Evolutionary conservation across 495 filamentous ascomycete species (phyloP), one percentile per base, ranked within the genome.

Genomic region (Hypoxylon fuscum): DNA sequence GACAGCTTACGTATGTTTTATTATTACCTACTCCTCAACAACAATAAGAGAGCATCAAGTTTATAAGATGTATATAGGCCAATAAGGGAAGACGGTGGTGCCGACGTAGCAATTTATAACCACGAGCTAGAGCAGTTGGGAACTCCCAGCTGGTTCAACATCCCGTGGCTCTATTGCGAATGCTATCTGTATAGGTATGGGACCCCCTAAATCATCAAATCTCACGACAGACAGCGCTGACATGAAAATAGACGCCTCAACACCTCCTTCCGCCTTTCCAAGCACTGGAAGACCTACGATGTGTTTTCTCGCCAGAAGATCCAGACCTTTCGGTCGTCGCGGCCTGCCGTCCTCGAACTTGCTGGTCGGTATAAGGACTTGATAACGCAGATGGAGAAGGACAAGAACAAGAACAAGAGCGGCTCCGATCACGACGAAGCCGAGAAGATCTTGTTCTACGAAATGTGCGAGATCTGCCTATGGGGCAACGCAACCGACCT

Each of bases 401-500:
- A 78, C 17, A 66, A 62, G 47, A 14, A 32, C n/a, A 50, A 57
- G n/a, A 42, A 74, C n/a, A 23, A 77, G 12, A 74, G n/a, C n/a
- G n/a, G n/a, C n/a, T 83, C 50, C 75, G 89, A 60, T 42, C 48
- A 83, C 49, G 88, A 88, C 21, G 82, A 90, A 57, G 88, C 89
- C 0, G 89, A 96, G 59, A 82, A 84, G 60, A 70, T 93, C 0
- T 74, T 97, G 14, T 98, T 98, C 74, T 83, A 78, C 2, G 95
- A 97, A 73, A 96, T 98, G 89, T 93, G 87, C 76, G 92, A 97
- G 78, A 95, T 97, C 62, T 97, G 95, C 68, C 83, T 98, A 15
- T 98, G 95, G 95, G 96, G 95, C 7, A 97, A 98, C 74, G 95
- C 96, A 3, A 98, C 94, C 0, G 96, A 98, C 64, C 82, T 98